phyloP scores from a whole-genome alignment of 2,329 filamentous ascomycete species.

The Hypoxylon sp. region DNA sequence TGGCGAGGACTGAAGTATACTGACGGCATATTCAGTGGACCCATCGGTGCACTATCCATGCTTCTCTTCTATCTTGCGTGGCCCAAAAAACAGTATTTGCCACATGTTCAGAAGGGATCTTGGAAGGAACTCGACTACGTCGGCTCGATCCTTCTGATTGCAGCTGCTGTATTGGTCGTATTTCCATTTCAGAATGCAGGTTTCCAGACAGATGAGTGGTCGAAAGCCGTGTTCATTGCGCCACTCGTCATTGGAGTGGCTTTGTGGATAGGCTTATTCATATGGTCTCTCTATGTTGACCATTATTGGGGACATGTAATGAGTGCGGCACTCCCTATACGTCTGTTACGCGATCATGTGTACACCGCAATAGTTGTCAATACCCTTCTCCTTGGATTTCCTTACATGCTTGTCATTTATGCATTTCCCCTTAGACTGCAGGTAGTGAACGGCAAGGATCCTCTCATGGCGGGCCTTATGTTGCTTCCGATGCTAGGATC shows the following conservation, averaged over 20 bases:
- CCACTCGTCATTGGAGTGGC: constrained; percentile 58
- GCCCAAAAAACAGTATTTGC: constrained; percentile 63
- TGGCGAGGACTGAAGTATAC: constrained; percentile 32
- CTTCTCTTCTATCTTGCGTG: constrained; percentile 65
- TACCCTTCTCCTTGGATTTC: constrained; percentile 66
- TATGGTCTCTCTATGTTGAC: constrained; percentile 59
- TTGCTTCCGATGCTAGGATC: constrained; percentile 68
- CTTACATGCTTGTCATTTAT: constrained; percentile 65
- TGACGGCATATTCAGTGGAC: constrained; percentile 60
- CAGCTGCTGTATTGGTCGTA: constrained; percentile 68
- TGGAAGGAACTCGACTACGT: constrained; percentile 69
- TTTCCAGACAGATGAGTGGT: constrained; percentile 59
- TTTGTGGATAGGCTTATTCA: constrained; percentile 57
- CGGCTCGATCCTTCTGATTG: constrained; percentile 68
- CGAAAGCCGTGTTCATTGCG: constrained; percentile 58
- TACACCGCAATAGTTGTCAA: constrained; percentile 62
- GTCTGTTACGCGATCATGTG: constrained; percentile 63
- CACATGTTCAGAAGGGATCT: constrained; percentile 56
- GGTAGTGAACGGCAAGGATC: constrained; percentile 63
- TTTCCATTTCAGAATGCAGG: constrained; percentile 71
- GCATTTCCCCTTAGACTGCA: constrained; percentile 66
- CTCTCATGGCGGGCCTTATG: constrained; percentile 66
- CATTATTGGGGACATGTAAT: constrained; percentile 53
- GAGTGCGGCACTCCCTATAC: constrained; percentile 64
- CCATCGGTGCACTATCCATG: constrained; percentile 64